Evolutionary conservation across 192 early-diverging fungal species (phyloP).

Genomic region (Coemansia sp.): DNA sequence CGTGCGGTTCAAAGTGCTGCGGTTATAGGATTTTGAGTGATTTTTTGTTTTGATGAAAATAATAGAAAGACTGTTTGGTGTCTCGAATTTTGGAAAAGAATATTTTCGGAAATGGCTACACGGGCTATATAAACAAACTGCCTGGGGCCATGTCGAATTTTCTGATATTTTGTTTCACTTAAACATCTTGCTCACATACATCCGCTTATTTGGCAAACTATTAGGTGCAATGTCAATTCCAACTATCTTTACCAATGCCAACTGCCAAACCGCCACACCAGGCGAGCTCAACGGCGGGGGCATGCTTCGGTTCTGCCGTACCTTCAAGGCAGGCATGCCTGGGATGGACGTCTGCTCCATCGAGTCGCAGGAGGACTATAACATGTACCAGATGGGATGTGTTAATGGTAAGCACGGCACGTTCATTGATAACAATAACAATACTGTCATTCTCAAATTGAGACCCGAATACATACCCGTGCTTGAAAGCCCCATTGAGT

Average conservation of each 20-base stretch:
- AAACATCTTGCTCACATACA: too few relatives aligned
- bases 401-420: not conserved
- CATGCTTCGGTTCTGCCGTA: slow-evolving; percentile 1
- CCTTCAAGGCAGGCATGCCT: not conserved
- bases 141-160: not conserved
- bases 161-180: not conserved
- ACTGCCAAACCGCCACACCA: not conserved
- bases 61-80: too few relatives aligned
- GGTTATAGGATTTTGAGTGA: too few relatives aligned
- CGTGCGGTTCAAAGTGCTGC: too few relatives aligned
- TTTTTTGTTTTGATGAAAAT: too few relatives aligned
- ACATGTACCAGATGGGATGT: not conserved
- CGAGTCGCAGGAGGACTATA: not conserved
- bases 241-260: slow-evolving; percentile 1
- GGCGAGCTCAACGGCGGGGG: not conserved
- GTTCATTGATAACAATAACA: slow-evolving; percentile 2
- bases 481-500: not conserved
- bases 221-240: not conserved
- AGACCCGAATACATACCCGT: not conserved
- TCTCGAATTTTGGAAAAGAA: too few relatives aligned
- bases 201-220: not conserved
- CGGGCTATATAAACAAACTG: too few relatives aligned
- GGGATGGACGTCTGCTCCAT: not conserved
- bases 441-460: not conserved
- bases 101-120: too few relatives aligned